phyloP scores from a whole-genome alignment of 176 grass and related monocot genomes.

The maize (Zea mays) region Zm-B73-REFERENCE-NAM-5.0 NC_050103.1:156559501-156560000 shows the following conservation, averaged over 20 bases:
- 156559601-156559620: background rate
- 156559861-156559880: slow-evolving; percentile 18
- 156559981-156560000: slow-evolving; percentile 37
- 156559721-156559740: slow-evolving; percentile 89
- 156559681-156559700: slow-evolving; percentile 80
- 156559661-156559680: slow-evolving; percentile 96
- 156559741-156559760: slow-evolving; percentile 97
- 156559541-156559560: background rate
- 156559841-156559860: slow-evolving; percentile 32
- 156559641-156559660: slow-evolving; percentile 29
- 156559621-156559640: background rate
- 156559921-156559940: background rate
- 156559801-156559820: background rate
- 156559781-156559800: slow-evolving; percentile 29
- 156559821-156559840: background rate
- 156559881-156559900: background rate
- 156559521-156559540: background rate
- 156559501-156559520: background rate
- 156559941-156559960: background rate
- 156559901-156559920: slow-evolving; percentile 33
- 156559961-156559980: slow-evolving; percentile 50
- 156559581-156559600: background rate
- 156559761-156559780: slow-evolving; percentile 60
- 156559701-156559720: slow-evolving; percentile 99
- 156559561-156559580: background rate